These are phyloP conservation scores for Solanum chacoense DNA, from an alignment of 305 asterid genomes.

Conservation along the genomic window DNA sequence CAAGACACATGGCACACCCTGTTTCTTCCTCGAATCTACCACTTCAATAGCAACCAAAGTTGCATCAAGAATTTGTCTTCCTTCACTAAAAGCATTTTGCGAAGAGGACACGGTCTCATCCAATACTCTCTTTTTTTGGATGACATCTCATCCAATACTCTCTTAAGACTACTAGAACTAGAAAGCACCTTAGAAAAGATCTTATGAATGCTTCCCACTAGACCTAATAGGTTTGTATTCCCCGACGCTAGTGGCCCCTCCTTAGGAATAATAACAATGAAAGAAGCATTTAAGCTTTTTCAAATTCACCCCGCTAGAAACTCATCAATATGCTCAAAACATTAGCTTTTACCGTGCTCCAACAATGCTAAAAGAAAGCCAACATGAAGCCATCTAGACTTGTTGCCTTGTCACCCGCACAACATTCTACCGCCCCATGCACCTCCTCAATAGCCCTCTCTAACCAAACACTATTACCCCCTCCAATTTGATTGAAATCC, in stretches of 20 bases:
- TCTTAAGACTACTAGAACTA: background rate
- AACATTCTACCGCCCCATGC: background rate
- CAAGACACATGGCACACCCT: background rate
- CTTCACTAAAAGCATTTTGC: background rate
- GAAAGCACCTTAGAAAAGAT: background rate
- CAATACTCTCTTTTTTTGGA: too few relatives aligned
- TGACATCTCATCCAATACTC: background rate
- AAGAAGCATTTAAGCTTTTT: background rate
- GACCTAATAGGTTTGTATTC: background rate
- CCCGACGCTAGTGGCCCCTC: background rate
- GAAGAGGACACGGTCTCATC: background rate
- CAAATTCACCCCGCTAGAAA: background rate
- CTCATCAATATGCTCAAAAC: background rate
- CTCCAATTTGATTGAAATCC: background rate
- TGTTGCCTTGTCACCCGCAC: background rate
- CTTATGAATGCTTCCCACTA: background rate
- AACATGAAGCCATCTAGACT: background rate
- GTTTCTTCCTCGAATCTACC: background rate
- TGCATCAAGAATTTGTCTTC: background rate
- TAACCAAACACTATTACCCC: background rate
- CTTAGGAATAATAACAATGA: background rate
- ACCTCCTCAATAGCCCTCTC: background rate
- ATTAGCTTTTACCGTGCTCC: background rate
- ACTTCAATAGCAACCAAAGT: background rate
- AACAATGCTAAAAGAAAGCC: background rate